Percentiles rank a stretch among this genome's conserved stretches.
These are phyloP conservation scores for Boletus semigastroideus DNA, from an alignment of 1,284 basidiomycete genomes.

Conservation along the genomic window DNA sequence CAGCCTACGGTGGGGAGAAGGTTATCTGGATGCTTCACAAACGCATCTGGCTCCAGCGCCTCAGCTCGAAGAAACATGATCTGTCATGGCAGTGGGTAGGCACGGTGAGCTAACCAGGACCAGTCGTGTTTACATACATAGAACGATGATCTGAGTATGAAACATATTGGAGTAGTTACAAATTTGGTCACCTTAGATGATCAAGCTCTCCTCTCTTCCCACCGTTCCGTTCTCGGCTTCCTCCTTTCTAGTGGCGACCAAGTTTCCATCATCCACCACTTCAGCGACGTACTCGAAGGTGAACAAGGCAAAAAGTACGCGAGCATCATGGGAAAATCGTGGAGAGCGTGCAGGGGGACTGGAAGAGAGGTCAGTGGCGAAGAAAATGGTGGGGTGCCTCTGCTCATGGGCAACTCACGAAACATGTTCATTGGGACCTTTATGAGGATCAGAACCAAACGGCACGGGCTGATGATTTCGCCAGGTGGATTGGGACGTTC, in stretches of 20 bases:
- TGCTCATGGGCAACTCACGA: no score
- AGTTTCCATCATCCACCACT: constrained; percentile 75
- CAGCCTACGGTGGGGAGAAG: no score
- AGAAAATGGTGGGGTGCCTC: constrained; percentile 48
- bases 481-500: constrained; percentile 59
- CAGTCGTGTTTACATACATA: no score
- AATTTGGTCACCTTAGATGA: no score
- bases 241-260: constrained; percentile 70
- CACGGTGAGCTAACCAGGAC: no score
- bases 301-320: constrained; percentile 83
- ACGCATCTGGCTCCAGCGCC: no score
- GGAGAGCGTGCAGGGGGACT: constrained; percentile 72
- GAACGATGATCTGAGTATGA: no score
- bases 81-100: no score
- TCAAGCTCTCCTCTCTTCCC: constrained; percentile 75
- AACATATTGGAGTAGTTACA: no score
- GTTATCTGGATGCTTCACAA: no score
- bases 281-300: constrained; percentile 85
- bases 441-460: constrained; percentile 86
- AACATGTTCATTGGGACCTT: constrained; percentile 65
- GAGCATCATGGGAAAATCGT: constrained; percentile 75
- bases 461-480: constrained; percentile 93
- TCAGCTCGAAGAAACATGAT: no score
- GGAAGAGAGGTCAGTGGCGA: constrained; percentile 66
- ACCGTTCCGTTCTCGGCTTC: constrained; percentile 87